Percentiles rank a stretch among this genome's conserved stretches.
phyloP scores from a whole-genome alignment of 441 rosid genomes.

The Rhodomyrtus psidioides region DNA sequence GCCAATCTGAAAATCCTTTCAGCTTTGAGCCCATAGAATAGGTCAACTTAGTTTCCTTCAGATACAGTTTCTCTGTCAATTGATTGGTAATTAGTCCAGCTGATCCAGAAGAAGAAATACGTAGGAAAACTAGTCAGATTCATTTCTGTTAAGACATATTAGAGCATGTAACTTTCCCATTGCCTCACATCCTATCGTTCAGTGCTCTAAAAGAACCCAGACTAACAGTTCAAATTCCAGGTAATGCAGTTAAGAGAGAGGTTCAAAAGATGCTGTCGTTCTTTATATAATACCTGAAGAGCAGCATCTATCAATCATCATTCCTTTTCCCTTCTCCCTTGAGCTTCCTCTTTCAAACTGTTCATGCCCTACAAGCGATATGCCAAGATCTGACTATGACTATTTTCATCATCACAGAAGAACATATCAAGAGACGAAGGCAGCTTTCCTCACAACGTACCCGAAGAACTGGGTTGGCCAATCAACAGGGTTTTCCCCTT shows the following conservation, averaged over 20 bases:
- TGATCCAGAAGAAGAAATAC: neutral
- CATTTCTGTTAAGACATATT: neutral
- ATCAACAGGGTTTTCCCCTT: conserved; percentile 22
- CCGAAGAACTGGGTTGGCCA: conserved; percentile 28
- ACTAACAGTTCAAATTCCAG: neutral
- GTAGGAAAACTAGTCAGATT: neutral
- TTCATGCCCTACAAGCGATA: neutral
- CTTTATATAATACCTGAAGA: conserved; percentile 21
- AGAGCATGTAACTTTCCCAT: neutral
- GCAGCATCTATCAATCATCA: neutral
- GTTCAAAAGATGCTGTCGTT: neutral
- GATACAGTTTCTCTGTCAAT: conserved; percentile 22
- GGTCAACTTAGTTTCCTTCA: conserved; percentile 21
- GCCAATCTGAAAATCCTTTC: conserved; percentile 78
- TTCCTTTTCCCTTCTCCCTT: neutral
- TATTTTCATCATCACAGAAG: neutral
- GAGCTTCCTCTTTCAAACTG: neutral
- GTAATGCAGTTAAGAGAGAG: neutral
- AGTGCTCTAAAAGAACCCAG: neutral
- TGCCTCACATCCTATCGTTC: neutral
- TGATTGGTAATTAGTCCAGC: conserved; percentile 1
- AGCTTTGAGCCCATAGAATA: conserved; percentile 73
- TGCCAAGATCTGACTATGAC: neutral
- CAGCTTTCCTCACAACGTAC: neutral
- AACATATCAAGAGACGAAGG: neutral